These are phyloP conservation scores for Lachnellula willkommii DNA, from an alignment of 2,329 filamentous ascomycete species.

Conservation along the genomic window DNA sequence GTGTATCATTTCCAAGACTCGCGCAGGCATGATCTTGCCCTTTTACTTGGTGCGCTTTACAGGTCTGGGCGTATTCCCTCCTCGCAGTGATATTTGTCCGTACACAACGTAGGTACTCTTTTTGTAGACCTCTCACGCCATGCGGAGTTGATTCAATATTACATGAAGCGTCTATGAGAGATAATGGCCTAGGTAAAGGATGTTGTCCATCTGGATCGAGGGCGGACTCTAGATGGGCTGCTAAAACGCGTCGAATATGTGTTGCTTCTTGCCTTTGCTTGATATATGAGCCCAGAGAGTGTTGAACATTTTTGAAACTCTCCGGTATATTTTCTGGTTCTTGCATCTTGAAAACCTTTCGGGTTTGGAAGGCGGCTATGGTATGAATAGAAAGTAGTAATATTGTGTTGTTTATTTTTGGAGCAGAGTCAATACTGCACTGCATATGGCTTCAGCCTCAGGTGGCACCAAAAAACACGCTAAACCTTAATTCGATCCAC, in stretches of 20 bases:
- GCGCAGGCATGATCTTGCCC: slow-evolving; percentile 5
- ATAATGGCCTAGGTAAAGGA: slow-evolving; percentile 36
- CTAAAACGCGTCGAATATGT: slow-evolving; percentile 50
- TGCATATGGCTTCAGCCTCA: background rate
- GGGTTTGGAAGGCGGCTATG: background rate
- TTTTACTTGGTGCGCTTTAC: slow-evolving; percentile 17
- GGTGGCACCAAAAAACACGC: background rate
- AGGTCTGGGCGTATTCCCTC: slow-evolving; percentile 37
- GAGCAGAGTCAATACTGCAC: too few species aligned
- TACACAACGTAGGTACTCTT: slow-evolving; percentile 51
- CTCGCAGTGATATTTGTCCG: slow-evolving; percentile 48
- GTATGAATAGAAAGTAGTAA: background rate
- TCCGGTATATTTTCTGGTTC: slow-evolving; percentile 29
- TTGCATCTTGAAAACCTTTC: slow-evolving; percentile 17
- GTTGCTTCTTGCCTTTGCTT: slow-evolving; percentile 53
- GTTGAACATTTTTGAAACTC: slow-evolving; percentile 36
- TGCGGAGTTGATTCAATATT: slow-evolving; percentile 35
- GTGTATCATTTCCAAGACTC: slow-evolving; percentile 19
- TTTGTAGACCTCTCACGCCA: slow-evolving; percentile 42
- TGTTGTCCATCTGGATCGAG: slow-evolving; percentile 33
- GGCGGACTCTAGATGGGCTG: slow-evolving; percentile 47
- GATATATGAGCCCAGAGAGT: slow-evolving; percentile 47
- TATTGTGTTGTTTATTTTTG: slow-evolving; percentile 5
- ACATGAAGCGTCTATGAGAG: slow-evolving; percentile 41
- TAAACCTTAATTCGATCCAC: background rate